A percentile compares a stretch with the other conserved stretches of the same genome.
phyloP scores from a whole-genome alignment of 2,329 filamentous ascomycete species.

The Eutypa lata region DNA sequence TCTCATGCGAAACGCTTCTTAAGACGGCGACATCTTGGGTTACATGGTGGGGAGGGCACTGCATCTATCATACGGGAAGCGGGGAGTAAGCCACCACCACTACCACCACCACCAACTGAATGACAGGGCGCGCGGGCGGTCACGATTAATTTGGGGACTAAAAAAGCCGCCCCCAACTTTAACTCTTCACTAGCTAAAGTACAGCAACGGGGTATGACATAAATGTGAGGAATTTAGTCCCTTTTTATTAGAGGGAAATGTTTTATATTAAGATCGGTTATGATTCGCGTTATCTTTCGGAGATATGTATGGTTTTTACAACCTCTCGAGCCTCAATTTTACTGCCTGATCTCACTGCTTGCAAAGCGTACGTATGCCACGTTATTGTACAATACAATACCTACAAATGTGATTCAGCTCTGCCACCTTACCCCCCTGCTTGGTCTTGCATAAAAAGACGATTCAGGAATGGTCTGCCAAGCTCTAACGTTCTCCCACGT shows the following conservation, averaged over 20 bases:
- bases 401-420: neutral
- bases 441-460: neutral
- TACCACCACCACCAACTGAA: neutral
- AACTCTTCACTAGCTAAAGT: too few species aligned
- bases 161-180: too few species aligned
- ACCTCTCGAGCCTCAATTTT: too few species aligned
- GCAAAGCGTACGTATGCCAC: neutral
- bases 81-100: neutral
- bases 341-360: neutral
- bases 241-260: too few species aligned
- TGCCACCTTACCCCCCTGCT: neutral
- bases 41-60: neutral
- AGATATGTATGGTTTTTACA: too few species aligned
- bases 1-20: too few species aligned
- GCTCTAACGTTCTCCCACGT: neutral
- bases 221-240: too few species aligned
- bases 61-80: neutral
- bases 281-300: too few species aligned
- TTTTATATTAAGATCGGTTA: too few species aligned
- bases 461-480: neutral
- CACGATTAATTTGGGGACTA: neutral
- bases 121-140: neutral
- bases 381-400: neutral
- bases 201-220: too few species aligned
- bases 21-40: neutral